Evolutionary conservation across 1,284 basidiomycete genomes (phyloP).

Genomic region (Naganishia sp.): DNA sequence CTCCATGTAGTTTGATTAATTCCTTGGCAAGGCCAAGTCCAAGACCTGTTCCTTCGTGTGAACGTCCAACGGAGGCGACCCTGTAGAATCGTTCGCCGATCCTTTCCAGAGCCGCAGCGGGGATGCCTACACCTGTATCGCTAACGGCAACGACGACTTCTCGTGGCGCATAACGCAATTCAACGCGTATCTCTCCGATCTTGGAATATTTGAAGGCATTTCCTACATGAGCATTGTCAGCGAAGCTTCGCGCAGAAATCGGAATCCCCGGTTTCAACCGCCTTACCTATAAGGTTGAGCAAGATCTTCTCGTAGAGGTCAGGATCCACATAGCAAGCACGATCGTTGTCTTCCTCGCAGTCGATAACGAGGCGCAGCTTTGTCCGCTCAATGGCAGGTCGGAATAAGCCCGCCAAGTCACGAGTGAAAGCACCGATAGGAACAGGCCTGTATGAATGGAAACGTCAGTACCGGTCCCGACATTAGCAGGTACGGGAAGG

Average conservation of each 20-base stretch:
- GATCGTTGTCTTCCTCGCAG: conserved; percentile 42
- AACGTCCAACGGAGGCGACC: conserved; percentile 27
- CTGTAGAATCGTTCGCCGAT: conserved; percentile 50
- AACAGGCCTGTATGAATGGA: conserved; percentile 29
- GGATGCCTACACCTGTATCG: conserved; percentile 56
- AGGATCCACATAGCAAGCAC: conserved; percentile 20
- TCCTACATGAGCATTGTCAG: conserved; percentile 27
- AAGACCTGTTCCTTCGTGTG: conserved; percentile 52
- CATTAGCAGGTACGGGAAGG: background rate
- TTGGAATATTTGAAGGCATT: conserved; percentile 54
- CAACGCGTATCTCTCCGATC: conserved; percentile 43
- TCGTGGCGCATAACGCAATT: conserved; percentile 37
- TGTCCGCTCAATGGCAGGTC: conserved; percentile 27
- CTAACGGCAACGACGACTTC: conserved; percentile 46
- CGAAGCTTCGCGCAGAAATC: too few relatives aligned
- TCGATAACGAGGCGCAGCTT: conserved; percentile 45
- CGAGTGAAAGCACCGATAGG: conserved; percentile 52
- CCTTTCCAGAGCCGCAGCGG: conserved; percentile 41
- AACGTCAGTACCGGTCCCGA: background rate
- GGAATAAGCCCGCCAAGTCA: conserved; percentile 54
- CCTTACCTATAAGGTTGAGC: conserved; percentile 47
- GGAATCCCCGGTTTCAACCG: too few relatives aligned
- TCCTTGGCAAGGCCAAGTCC: conserved; percentile 48
- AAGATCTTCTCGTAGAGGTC: conserved; percentile 43
- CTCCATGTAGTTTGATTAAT: conserved; percentile 55